Evolutionary conservation across 768 basidiomycete genomes (phyloP), one percentile per base, ranked within the genome.

Genomic region (Phylloporus sp.): DNA sequence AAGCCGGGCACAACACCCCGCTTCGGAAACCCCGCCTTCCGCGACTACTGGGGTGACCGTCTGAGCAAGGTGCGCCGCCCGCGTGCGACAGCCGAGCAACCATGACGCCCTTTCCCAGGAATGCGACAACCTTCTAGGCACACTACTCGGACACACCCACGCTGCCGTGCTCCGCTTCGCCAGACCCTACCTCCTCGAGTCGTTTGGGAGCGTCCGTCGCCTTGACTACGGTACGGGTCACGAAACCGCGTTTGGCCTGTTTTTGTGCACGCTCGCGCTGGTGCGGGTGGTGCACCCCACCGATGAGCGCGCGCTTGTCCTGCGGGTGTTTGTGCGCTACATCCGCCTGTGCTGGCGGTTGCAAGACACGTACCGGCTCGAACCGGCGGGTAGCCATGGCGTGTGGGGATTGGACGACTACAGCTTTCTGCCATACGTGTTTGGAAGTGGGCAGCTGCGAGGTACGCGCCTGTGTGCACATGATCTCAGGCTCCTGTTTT

Each of bases 141-240:
- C 58, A 15, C 72, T 86, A 40, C 72, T 92, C 10, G 76, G 79
- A 6, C 51, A 72, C 13, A 66, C 73, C 13, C 75, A 75, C 35
- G 64, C 63, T 18, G 54, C 68, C 15, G 77, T 75, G 7, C 73
- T 83, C 32, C 83, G 84, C 2, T 81, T 86, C 49, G 65, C 97
- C 47, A 80, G 82, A 31, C 91, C 93, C 1, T 89, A 95, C 57
- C 69, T 97, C 27, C 60, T 88, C 48, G 76, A 82, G 3, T 86
- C 93, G 1, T 97, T 98, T 67, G 97, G 97, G 8, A 93, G 89
- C 5, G 88, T 91, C 61, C 78, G 80, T 12, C 82, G 97, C 49
- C 83, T 98, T 73, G 97, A 99, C 74, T 98, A 97, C 64, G 95
- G 97, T 1, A 93, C 91, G 4, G 97, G 97, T 1, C 97, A 99